These are phyloP conservation scores for Carex littledalei DNA, from an alignment of 176 grass and related monocot species.

Conservation along the genomic window DNA sequence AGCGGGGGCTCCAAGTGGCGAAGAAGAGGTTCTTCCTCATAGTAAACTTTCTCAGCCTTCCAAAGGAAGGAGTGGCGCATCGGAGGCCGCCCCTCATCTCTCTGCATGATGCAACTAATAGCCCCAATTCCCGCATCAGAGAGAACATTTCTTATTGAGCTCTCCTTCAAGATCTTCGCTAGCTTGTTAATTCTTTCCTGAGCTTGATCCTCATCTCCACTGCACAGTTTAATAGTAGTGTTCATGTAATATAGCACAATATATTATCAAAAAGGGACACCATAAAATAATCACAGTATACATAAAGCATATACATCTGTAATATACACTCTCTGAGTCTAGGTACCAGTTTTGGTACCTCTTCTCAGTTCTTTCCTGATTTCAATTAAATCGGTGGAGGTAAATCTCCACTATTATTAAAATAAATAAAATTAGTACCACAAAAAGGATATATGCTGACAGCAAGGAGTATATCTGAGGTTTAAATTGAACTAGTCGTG, in stretches of 20 bases:
- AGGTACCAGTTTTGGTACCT: too few species aligned
- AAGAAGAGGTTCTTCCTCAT: slow-evolving; percentile 90
- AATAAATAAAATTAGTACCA: too few species aligned
- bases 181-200: slow-evolving; percentile 96
- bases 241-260: slow-evolving; percentile 20
- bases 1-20: slow-evolving; percentile 93
- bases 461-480: not conserved
- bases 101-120: slow-evolving; percentile 96
- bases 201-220: slow-evolving; percentile 98
- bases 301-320: not conserved
- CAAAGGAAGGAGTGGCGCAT: slow-evolving; percentile 99
- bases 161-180: slow-evolving; percentile 93
- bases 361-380: too few species aligned
- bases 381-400: too few species aligned
- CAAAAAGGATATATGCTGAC: not conserved
- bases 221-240: too few species aligned
- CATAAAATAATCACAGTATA: not conserved
- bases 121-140: slow-evolving; percentile 57
- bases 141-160: slow-evolving; percentile 60
- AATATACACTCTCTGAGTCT: too few species aligned
- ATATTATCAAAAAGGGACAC: not conserved
- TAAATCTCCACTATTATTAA: too few species aligned
- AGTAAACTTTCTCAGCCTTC: slow-evolving; percentile 74
- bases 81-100: slow-evolving; percentile 89
- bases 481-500: not conserved